Conservation (phyloP, 2,329 filamentous ascomycete genomes). For the Phyllosticta ampelicida region DNA sequence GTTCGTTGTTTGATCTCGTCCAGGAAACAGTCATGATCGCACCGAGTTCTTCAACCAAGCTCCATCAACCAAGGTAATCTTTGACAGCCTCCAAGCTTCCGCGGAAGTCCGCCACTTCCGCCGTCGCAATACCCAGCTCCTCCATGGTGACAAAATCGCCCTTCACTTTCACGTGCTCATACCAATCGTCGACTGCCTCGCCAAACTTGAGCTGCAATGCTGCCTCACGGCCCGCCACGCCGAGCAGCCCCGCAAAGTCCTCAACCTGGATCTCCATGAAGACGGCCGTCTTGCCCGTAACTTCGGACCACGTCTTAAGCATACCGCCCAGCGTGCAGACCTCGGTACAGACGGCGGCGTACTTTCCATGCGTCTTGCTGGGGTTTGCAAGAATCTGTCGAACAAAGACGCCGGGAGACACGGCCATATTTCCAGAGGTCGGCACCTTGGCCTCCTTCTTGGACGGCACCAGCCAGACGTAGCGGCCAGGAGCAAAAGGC, state of each 20-base stretch:
- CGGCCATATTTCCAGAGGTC: constrained; percentile 19
- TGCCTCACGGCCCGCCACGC: constrained; percentile 17
- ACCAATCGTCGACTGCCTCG: constrained; percentile 19
- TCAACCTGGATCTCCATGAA: constrained; percentile 16
- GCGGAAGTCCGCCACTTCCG: constrained; percentile 19
- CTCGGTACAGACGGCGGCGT: constrained; percentile 19
- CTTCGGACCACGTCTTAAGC: constrained; percentile 18
- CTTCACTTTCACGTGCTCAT: constrained; percentile 13
- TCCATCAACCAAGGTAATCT: not conserved
- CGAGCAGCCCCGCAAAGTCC: constrained; percentile 16
- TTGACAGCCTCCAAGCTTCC: constrained; percentile 15
- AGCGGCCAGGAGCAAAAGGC: constrained; percentile 15
- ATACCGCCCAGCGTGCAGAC: constrained; percentile 19
- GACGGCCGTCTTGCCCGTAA: constrained; percentile 20
- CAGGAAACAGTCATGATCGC: not conserved
- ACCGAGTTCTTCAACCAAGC: not conserved
- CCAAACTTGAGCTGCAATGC: constrained; percentile 20
- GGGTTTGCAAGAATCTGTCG: constrained; percentile 18
- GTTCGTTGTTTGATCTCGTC: not conserved
- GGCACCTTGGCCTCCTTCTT: constrained; percentile 18
- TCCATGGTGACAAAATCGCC: constrained; percentile 17
- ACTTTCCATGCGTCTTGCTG: constrained; percentile 16
- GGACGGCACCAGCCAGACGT: constrained; percentile 18
- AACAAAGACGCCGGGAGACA: constrained; percentile 21
- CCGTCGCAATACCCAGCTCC: constrained; percentile 17